Evolutionary conservation across 2,329 filamentous ascomycete species (phyloP).

Genomic region (Clarireedia monteithiana): DNA sequence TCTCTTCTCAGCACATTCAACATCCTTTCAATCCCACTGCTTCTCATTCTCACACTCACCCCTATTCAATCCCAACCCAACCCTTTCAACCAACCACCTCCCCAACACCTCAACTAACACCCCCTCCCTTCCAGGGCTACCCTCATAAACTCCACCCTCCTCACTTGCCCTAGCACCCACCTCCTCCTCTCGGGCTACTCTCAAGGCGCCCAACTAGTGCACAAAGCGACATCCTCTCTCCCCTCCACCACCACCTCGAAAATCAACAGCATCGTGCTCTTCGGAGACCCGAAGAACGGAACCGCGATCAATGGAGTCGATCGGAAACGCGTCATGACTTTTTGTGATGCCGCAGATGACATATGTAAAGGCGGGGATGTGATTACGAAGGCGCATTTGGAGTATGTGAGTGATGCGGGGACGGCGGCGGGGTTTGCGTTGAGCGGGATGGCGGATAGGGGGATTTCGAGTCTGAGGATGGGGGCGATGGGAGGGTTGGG

Average conservation of each 20-base stretch:
- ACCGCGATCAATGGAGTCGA: conserved; percentile 18
- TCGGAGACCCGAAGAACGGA: conserved; percentile 25
- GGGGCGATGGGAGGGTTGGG: neutral
- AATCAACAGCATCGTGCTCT: conserved; percentile 19
- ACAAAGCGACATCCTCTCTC: conserved; percentile 15
- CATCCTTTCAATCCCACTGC: neutral
- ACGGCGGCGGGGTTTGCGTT: conserved; percentile 22
- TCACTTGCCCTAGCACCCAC: conserved; percentile 16
- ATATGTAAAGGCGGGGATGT: conserved; percentile 20
- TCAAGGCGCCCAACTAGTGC: conserved; percentile 25
- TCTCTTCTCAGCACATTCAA: no score
- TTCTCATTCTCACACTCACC: neutral
- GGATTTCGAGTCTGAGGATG: conserved; percentile 21
- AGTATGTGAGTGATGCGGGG: conserved; percentile 19
- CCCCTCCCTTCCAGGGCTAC: conserved; percentile 9
- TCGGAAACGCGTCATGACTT: conserved; percentile 16
- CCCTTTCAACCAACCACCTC: neutral
- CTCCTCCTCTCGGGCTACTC: conserved; percentile 24
- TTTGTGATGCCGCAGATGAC: conserved; percentile 20
- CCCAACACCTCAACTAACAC: neutral
- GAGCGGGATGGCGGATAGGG: conserved; percentile 15
- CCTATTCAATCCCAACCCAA: neutral
- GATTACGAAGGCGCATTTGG: conserved; percentile 17
- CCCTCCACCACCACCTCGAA: conserved; percentile 13
- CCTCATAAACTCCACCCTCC: conserved; percentile 18